Percentiles rank a stretch among this genome's conserved stretches.
Evolutionary conservation across 1,139 yeast species (phyloP).

Genomic region (Hansenula lynferdii): DNA sequence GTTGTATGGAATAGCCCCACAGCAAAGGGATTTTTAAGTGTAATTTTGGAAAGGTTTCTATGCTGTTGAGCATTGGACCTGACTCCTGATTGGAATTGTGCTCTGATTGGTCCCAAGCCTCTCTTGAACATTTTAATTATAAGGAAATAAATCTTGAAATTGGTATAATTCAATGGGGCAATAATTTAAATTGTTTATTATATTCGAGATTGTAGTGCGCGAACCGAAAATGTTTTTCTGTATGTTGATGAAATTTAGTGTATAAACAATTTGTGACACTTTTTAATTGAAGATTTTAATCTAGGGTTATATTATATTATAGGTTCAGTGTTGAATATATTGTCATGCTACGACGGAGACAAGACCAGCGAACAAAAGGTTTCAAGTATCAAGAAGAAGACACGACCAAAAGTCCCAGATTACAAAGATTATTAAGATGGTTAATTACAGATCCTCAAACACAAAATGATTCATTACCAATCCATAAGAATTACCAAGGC

Average conservation of each 20-base stretch:
- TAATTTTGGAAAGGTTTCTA: conserved; percentile 6
- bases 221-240: too few species aligned
- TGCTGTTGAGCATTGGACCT: too few species aligned
- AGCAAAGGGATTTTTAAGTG: conserved; percentile 9
- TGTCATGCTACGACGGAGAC: not conserved
- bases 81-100: too few species aligned
- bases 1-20: conserved; percentile 11
- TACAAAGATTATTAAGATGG: conserved; percentile 9
- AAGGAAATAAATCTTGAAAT: too few species aligned
- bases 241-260: not conserved
- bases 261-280: not conserved
- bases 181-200: too few species aligned
- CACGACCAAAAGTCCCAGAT: not conserved
- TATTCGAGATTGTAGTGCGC: too few species aligned
- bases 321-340: not conserved
- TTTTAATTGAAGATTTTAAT: not conserved
- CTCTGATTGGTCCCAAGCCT: too few species aligned
- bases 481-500: conserved; percentile 30
- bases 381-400: not conserved
- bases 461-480: not conserved
- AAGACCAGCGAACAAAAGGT: not conserved
- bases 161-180: too few species aligned
- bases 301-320: not conserved
- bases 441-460: conserved; percentile 6
- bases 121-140: too few species aligned